phyloP scores from a whole-genome alignment of 1,139 yeast species.

The Suhomyces bribrorum region DNA sequence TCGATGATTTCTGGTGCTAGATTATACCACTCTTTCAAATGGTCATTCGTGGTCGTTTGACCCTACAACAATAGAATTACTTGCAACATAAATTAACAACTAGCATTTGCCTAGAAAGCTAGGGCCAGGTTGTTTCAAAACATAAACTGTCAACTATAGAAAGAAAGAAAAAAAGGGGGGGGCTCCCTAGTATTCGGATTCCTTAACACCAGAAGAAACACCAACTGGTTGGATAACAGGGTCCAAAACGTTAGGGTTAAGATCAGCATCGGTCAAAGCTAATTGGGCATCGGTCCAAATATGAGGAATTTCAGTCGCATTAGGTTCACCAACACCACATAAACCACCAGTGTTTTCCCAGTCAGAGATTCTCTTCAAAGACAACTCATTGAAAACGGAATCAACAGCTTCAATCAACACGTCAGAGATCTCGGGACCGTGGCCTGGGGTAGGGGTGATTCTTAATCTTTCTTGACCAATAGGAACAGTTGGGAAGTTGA shows the following conservation, averaged over 20 bases:
- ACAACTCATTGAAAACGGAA: constrained; percentile 73
- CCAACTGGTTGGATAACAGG: constrained; percentile 62
- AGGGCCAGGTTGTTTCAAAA: no score
- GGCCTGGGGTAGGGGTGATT: constrained; percentile 98
- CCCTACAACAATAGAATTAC: no score
- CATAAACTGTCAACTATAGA: neutral
- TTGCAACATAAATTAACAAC: no score
- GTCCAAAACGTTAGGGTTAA: constrained; percentile 64
- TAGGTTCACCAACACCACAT: constrained; percentile 77
- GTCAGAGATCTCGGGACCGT: constrained; percentile 72
- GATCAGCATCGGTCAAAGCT: constrained; percentile 56
- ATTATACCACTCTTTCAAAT: no score
- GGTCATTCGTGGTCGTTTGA: no score
- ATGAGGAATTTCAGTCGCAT: constrained; percentile 45
- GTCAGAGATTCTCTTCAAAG: constrained; percentile 71
- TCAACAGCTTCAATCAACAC: constrained; percentile 77
- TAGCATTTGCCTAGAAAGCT: no score
- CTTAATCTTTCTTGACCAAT: constrained; percentile 95
- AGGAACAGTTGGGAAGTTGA: constrained; percentile 97
- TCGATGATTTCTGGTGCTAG: no score
- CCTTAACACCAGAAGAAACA: constrained; percentile 64
- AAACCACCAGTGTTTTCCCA: constrained; percentile 83
- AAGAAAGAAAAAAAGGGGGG: no score
- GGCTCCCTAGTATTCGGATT: constrained; percentile 1
- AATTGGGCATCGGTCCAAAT: constrained; percentile 89